Conservation (phyloP, 257 asterid genomes). For the Solanum pennellii region DNA sequence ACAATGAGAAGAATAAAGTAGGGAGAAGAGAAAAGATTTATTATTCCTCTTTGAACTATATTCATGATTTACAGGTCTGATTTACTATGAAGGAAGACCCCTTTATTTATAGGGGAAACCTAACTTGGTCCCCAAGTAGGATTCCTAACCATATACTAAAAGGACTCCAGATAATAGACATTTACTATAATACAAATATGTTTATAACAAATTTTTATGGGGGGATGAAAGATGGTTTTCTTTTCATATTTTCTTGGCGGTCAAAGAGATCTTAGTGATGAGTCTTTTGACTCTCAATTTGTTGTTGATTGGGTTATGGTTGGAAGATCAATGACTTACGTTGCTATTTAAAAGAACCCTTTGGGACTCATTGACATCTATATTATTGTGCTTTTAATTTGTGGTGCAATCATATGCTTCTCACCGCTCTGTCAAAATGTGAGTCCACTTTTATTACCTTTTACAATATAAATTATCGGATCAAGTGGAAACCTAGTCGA, state of each 20-base stretch:
- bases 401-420: neutral
- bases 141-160: too few relatives aligned
- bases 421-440: neutral
- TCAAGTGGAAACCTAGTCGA: neutral
- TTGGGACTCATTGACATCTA: neutral
- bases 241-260: neutral
- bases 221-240: neutral
- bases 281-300: conserved; percentile 20
- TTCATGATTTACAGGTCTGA: too few relatives aligned
- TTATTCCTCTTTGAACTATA: too few relatives aligned
- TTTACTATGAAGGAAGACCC: too few relatives aligned
- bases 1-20: too few relatives aligned
- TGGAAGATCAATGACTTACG: neutral
- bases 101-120: too few relatives aligned
- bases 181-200: too few relatives aligned
- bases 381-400: neutral
- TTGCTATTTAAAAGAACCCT: neutral
- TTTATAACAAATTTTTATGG: too few relatives aligned
- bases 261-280: conserved; percentile 24
- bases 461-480: neutral
- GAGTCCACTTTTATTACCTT: neutral
- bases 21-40: too few relatives aligned
- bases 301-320: conserved; percentile 2
- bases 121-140: too few relatives aligned
- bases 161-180: too few relatives aligned